phyloP scores from a whole-genome alignment of 495 filamentous ascomycete species.

The Penicillium parvum region DNA sequence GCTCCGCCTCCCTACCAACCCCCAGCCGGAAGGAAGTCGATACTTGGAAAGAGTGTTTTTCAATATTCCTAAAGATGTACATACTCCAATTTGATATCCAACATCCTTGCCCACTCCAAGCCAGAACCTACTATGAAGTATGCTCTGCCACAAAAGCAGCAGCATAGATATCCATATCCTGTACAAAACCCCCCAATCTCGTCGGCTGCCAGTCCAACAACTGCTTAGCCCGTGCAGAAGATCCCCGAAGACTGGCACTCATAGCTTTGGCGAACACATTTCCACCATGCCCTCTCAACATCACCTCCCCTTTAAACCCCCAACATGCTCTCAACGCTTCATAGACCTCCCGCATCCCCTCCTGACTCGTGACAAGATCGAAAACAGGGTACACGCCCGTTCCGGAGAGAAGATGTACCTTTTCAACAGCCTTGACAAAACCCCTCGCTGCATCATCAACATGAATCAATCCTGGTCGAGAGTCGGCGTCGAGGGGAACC shows the following conservation, averaged over 20 bases:
- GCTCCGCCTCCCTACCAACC: not conserved
- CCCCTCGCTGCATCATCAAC: constrained; percentile 5
- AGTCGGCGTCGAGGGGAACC: constrained; percentile 1
- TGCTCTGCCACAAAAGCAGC: constrained; percentile 1
- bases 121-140: not conserved
- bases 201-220: constrained; percentile 54
- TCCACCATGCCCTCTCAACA: constrained; percentile 4
- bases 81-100: not conserved
- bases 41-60: not conserved
- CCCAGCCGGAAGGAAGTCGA: not conserved
- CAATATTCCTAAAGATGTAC: not conserved
- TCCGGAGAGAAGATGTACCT: constrained; percentile 1
- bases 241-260: constrained; percentile 9
- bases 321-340: constrained; percentile 1
- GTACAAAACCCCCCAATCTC: constrained; percentile 13
- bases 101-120: too few relatives aligned
- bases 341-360: constrained; percentile 9
- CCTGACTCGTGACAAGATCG: constrained; percentile 8
- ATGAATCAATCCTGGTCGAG: constrained; percentile 7
- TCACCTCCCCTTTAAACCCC: constrained; percentile 3
- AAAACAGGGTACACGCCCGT: constrained; percentile 6
- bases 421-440: constrained; percentile 4
- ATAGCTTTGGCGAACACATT: constrained; percentile 6
- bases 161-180: constrained; percentile 10
- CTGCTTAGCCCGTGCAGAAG: constrained; percentile 27